Conservation (phyloP, 164 flowering plant genomes). For the Magnolia sinica region DNA sequence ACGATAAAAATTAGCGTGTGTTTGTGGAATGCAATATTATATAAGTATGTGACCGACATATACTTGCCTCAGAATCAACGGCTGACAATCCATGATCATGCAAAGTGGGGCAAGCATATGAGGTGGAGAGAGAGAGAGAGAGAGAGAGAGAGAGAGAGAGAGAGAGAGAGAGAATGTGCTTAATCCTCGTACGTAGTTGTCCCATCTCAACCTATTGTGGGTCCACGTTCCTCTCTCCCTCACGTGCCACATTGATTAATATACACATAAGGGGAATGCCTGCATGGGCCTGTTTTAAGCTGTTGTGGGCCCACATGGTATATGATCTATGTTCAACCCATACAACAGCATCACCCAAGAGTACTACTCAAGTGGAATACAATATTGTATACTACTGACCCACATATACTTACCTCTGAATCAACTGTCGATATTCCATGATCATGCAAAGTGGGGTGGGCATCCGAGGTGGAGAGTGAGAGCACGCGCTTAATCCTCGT, state of each 20-base stretch:
- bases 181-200: background rate
- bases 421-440: background rate
- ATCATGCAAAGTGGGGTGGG: conserved; percentile 9
- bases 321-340: background rate
- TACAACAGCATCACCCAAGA: background rate
- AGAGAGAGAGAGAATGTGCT: conserved; percentile 12
- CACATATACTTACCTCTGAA: background rate
- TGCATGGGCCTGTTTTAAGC: background rate
- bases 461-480: conserved; percentile 25
- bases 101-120: conserved; percentile 11
- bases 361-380: too few relatives aligned
- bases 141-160: too few relatives aligned
- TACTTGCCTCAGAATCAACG: background rate
- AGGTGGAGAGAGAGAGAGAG: conserved; percentile 18
- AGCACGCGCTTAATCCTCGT: conserved; percentile 14
- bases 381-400: background rate
- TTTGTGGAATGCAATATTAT: background rate
- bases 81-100: background rate
- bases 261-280: background rate
- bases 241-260: background rate
- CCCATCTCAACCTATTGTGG: too few relatives aligned
- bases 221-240: background rate
- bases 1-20: too few relatives aligned
- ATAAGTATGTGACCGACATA: background rate
- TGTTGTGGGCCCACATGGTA: background rate